phyloP scores from a whole-genome alignment of 768 basidiomycete genomes.

The Rhizopogon sp. region DNA sequence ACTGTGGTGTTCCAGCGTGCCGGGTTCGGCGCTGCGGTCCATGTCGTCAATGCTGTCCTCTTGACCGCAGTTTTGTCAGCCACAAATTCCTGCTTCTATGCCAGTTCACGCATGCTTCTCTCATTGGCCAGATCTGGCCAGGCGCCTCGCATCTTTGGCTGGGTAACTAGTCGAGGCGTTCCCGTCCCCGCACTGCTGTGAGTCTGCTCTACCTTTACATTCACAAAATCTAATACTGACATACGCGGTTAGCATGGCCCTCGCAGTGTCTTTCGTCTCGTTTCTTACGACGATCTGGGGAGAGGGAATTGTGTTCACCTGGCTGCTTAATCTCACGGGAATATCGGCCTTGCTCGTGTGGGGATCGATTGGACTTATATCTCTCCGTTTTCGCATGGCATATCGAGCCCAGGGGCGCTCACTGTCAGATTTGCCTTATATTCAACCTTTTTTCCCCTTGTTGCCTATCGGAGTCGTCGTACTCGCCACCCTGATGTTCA shows the following conservation, averaged over 20 bases:
- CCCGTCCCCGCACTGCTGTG: conserved; percentile 52
- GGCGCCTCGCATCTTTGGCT: conserved; percentile 61
- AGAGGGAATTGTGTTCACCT: conserved; percentile 47
- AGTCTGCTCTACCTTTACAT: conserved; percentile 25
- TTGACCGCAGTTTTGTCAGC: conserved; percentile 62
- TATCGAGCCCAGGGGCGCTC: conserved; percentile 48
- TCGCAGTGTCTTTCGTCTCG: conserved; percentile 44
- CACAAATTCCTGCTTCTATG: conserved; percentile 64
- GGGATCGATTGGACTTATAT: conserved; percentile 52
- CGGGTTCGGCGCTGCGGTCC: conserved; percentile 54
- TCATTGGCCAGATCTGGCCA: conserved; percentile 61
- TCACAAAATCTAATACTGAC: conserved; percentile 18
- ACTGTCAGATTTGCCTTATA: conserved; percentile 53
- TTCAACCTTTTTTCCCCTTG: conserved; percentile 49
- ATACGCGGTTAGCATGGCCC: conserved; percentile 34
- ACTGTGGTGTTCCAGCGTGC: conserved; percentile 61
- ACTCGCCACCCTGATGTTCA: conserved; percentile 47
- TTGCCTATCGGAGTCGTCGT: conserved; percentile 46
- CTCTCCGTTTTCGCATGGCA: conserved; percentile 58
- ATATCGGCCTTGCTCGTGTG: conserved; percentile 66
- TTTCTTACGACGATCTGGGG: conserved; percentile 59
- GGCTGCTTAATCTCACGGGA: conserved; percentile 61
- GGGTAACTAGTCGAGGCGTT: conserved; percentile 59
- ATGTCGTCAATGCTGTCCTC: conserved; percentile 63
- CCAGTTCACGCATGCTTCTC: conserved; percentile 55